Conservation (phyloP, 352 stramenopile species). For the Phytopythium oedochilum region DNA sequence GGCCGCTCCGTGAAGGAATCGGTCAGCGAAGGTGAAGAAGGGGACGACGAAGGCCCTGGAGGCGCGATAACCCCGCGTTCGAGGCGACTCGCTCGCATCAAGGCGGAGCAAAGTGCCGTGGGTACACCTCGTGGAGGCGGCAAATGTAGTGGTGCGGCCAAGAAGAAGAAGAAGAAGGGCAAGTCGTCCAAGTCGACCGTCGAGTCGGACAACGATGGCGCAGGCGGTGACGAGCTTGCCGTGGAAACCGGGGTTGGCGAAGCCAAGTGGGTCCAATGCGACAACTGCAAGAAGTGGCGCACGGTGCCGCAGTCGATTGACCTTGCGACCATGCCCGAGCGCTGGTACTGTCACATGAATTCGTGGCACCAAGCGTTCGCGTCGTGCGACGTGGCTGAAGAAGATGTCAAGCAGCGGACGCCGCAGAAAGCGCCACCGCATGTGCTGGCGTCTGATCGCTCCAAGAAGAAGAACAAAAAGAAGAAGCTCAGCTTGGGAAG, state of each 20-base stretch:
- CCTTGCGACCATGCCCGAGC: constrained; percentile 87
- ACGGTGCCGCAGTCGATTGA: constrained; percentile 89
- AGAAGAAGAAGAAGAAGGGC: constrained; percentile 65
- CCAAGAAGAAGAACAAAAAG: constrained; percentile 21
- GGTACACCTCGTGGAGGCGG: constrained; percentile 7
- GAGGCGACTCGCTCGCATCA: constrained; percentile 4
- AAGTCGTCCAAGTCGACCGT: constrained; percentile 28
- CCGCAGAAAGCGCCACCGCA: constrained; percentile 1
- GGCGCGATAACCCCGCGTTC: constrained; percentile 18
- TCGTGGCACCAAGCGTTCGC: constrained; percentile 84
- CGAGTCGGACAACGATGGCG: constrained; percentile 12
- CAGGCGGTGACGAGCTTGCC: constrained; percentile 9
- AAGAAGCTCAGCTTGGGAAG: constrained; percentile 34
- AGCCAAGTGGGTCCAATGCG: constrained; percentile 95
- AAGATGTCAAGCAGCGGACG: constrained; percentile 49
- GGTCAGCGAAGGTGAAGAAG: constrained; percentile 39
- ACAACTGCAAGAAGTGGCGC: constrained; percentile 95
- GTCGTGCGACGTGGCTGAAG: constrained; percentile 88
- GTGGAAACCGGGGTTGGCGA: constrained; percentile 19
- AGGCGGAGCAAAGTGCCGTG: constrained; percentile 3
- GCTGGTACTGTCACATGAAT: constrained; percentile 97
- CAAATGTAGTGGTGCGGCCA: constrained; percentile 1
- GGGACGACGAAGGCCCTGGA: constrained; percentile 35
- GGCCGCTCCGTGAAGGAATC: not conserved
- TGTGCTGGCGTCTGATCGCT: constrained; percentile 8